Conservation (phyloP, 345 rosid species). For the Alliaria petiolata region DNA sequence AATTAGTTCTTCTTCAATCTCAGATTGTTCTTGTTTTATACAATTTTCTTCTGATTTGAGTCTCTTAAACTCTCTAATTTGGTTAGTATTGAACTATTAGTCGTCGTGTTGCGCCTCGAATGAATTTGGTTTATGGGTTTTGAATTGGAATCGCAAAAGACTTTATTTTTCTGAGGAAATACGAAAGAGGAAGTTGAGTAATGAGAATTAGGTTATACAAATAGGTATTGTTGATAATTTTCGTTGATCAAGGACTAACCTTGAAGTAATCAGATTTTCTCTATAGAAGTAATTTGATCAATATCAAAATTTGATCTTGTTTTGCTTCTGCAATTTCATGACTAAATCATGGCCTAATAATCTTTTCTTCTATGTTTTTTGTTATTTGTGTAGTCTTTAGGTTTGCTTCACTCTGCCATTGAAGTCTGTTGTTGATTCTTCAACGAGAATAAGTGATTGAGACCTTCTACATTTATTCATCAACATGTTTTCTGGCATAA, state of each 20-base stretch:
- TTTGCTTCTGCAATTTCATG: background rate
- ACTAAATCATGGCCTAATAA: background rate
- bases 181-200: no score
- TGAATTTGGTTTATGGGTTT: background rate
- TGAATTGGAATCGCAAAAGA: no score
- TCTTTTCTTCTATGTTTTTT: background rate
- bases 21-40: background rate
- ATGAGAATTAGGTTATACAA: no score
- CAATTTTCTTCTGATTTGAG: background rate
- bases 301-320: no score
- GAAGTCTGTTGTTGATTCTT: background rate
- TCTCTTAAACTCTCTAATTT: background rate
- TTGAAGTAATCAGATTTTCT: no score
- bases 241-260: no score
- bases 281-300: no score
- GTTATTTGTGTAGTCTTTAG: background rate
- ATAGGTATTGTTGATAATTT: no score
- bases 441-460: background rate
- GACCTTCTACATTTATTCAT: background rate
- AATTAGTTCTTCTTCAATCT: background rate
- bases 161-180: no score
- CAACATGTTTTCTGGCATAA: conserved; percentile 68
- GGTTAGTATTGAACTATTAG: background rate
- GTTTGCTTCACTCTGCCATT: background rate
- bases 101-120: background rate